A percentile compares a stretch with the other conserved stretches of the same genome.
Conservation (phyloP, 163 green algal genomes). For the Scenedesmus sp. region DNA sequence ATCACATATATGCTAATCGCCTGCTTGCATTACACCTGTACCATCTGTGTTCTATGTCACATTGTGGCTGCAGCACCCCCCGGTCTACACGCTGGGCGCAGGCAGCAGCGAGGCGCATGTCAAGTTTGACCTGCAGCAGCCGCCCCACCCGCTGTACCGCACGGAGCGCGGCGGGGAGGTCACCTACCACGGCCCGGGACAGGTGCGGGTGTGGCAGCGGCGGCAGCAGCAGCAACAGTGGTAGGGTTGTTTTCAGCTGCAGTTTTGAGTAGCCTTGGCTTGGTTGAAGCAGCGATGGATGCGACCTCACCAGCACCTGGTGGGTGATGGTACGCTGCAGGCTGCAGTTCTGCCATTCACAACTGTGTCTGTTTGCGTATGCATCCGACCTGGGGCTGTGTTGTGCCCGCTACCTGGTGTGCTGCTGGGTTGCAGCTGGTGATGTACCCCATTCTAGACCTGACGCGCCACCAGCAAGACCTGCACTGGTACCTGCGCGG, state of each 20-base stretch:
- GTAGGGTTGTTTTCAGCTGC: not conserved
- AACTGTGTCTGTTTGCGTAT: not conserved
- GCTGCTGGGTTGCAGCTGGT: constrained; percentile 84
- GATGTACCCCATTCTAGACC: constrained; percentile 96
- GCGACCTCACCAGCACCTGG: not conserved
- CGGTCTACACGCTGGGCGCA: constrained; percentile 94
- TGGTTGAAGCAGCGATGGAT: too few relatives aligned
- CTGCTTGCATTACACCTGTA: not conserved
- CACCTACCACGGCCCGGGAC: constrained; percentile 97
- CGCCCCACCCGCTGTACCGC: constrained; percentile 75
- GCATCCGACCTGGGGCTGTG: not conserved
- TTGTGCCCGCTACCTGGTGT: not conserved
- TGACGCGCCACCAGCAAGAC: constrained; percentile 80
- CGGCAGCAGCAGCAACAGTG: not conserved
- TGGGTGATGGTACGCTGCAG: not conserved
- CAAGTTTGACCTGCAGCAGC: constrained; percentile 78
- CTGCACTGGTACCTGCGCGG: constrained; percentile 94
- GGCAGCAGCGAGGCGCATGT: constrained; percentile 84
- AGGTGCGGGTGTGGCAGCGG: constrained; percentile 62
- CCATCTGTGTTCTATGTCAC: not conserved
- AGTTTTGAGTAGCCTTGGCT: not conserved
- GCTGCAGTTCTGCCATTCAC: not conserved
- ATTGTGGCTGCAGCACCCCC: constrained; percentile 85
- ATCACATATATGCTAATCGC: too few relatives aligned
- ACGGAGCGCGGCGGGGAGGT: constrained; percentile 96